Base-by-base conservation (phyloP, 73 alveolate species). In the Paraurostyla sp. region DNA sequence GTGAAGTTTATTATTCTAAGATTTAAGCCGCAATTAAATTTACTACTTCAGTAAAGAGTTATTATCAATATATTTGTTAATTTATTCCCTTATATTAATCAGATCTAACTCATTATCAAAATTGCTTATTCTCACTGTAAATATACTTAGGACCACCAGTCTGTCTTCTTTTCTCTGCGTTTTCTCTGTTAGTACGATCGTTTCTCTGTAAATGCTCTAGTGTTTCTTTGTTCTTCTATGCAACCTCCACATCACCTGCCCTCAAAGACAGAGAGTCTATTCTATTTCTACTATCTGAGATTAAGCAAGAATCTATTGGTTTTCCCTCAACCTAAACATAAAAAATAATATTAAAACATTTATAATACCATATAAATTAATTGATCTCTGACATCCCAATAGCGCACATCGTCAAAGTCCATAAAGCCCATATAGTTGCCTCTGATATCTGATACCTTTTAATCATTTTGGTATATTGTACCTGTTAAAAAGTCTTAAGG, bases 341-440 rank as follows among this genome's bases (percentile, higher is more conserved):
- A 45, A 81, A 80, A 0, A 90, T 51, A 23, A 16, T 80, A 81
- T 46, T 54, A 43, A 41, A 71, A 11, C 9, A 35, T 78, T 15
- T 48, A 59, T 58, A 6, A 9, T 3, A 3, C 22, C 76, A 35
- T 57, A 3, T 22, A 25, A 56, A 16, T 25, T 81, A 50, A 32
- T 36, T 46, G 9, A 25, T 92, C 92, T 91, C 99, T 93, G 42
- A 92, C 92, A 75, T 98, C 99, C 99, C 98, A 97, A 87, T 95
- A 98, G 78, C 99, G 92, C 43, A 62, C 92, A 45, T 96, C 97
- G 78, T 95, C 99, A 89, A 98, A 96, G 76, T 98, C 99, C 30
- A 97, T 87, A 88, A 69, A 98, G 32, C 99, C 99, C 85, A 96
- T 69, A 82, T 96, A 98, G 82, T 97, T 97, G 25, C 99, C 99